phyloP scores from a whole-genome alignment of 2,329 filamentous ascomycete genomes.

The Fusarium devonianum region DNA sequence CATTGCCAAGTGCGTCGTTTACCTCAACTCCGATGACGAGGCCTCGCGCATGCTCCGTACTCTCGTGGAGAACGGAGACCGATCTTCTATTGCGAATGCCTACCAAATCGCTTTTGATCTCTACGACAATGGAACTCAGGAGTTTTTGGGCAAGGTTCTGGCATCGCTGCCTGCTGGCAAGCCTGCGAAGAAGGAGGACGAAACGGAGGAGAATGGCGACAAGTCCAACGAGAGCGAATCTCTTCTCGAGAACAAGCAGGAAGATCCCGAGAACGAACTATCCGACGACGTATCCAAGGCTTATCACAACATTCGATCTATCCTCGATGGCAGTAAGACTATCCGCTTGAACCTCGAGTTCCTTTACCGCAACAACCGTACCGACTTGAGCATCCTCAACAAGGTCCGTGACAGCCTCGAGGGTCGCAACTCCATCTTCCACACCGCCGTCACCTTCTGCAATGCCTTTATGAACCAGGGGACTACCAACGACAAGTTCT shows the following conservation, averaged over 20 bases:
- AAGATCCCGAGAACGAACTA: conserved; percentile 62
- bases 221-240: conserved; percentile 56
- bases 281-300: conserved; percentile 62
- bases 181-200: conserved; percentile 50
- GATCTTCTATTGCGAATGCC: conserved; percentile 80
- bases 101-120: conserved; percentile 99
- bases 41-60: conserved; percentile 85
- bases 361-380: conserved; percentile 92
- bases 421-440: conserved; percentile 96
- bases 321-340: conserved; percentile 88
- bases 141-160: conserved; percentile 91
- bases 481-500: conserved; percentile 97
- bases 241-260: conserved; percentile 58
- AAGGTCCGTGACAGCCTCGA: conserved; percentile 96
- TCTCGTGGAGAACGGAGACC: conserved; percentile 80
- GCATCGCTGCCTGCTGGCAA: conserved; percentile 73
- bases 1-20: conserved; percentile 97
- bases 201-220: conserved; percentile 54
- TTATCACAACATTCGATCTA: conserved; percentile 69
- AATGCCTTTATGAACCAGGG: conserved; percentile 99
- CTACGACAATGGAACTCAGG: conserved; percentile 98
- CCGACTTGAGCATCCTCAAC: conserved; percentile 90
- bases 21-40: conserved; percentile 89
- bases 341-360: conserved; percentile 97
- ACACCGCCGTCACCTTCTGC: conserved; percentile 95